Conservation (phyloP, 768 basidiomycete species). For the Rhodosporidiobolus sp. region DNA sequence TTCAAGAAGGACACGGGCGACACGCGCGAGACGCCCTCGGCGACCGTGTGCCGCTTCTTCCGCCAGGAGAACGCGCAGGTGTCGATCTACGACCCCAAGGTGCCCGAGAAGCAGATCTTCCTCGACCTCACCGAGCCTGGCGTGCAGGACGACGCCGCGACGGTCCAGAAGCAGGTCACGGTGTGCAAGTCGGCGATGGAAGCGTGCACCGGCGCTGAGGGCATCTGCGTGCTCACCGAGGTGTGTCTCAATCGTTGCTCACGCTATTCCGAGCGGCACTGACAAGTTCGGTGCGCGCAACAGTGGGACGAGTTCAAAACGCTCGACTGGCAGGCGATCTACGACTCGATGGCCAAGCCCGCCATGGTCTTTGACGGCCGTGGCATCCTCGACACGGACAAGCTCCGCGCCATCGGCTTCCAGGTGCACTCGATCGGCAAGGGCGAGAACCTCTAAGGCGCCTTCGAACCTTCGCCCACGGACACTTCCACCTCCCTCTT, state of each 20-base stretch:
- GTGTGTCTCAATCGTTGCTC: constrained; percentile 32
- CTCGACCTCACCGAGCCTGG: constrained; percentile 54
- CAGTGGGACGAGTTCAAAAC: constrained; percentile 89
- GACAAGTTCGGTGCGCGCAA: background rate
- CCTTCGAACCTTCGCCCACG: no score
- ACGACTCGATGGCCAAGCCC: constrained; percentile 90
- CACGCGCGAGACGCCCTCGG: constrained; percentile 94
- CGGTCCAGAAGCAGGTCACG: constrained; percentile 84
- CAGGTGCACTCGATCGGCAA: constrained; percentile 54
- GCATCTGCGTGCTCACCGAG: constrained; percentile 92
- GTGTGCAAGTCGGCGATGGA: constrained; percentile 74
- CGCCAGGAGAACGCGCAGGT: constrained; percentile 79
- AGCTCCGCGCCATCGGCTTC: constrained; percentile 84
- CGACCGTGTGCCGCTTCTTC: constrained; percentile 92
- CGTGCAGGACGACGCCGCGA: constrained; percentile 56
- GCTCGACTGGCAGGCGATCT: constrained; percentile 85
- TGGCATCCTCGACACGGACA: constrained; percentile 74
- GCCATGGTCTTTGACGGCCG: constrained; percentile 92
- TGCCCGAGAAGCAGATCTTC: constrained; percentile 82
- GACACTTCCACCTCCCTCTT: no score
- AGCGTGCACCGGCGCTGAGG: constrained; percentile 84
- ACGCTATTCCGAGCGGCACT: background rate
- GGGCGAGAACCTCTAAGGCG: constrained; percentile 25
- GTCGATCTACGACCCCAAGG: constrained; percentile 85
- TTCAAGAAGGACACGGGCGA: constrained; percentile 99